These are phyloP conservation scores for Claviceps sp. DNA, from an alignment of 2,329 filamentous ascomycete genomes.

Conservation along the genomic window DNA sequence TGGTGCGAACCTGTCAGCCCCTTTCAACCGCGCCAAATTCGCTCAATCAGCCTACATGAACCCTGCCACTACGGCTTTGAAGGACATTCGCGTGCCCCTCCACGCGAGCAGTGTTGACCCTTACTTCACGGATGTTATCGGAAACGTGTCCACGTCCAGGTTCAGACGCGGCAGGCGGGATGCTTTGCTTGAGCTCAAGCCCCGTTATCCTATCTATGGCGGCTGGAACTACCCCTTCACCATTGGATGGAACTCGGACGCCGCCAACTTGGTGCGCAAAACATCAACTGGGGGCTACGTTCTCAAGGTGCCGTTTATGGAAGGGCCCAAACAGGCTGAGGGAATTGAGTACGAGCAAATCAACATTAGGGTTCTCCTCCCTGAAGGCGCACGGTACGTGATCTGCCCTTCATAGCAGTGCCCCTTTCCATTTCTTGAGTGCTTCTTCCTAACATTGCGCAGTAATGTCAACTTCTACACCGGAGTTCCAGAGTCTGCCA, in stretches of 20 bases:
- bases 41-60: slow-evolving; percentile 61
- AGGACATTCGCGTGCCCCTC: slow-evolving; percentile 69
- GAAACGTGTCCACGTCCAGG: slow-evolving; percentile 87
- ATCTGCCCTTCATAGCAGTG: no score
- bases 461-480: slow-evolving; percentile 73
- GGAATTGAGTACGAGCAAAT: slow-evolving; percentile 77
- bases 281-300: slow-evolving; percentile 58
- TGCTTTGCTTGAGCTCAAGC: slow-evolving; percentile 79
- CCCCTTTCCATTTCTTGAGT: no score
- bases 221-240: slow-evolving; percentile 98
- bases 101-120: slow-evolving; percentile 67
- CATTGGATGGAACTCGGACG: slow-evolving; percentile 86
- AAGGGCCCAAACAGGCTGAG: slow-evolving; percentile 77
- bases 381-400: slow-evolving; percentile 76
- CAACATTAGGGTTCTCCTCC: slow-evolving; percentile 69
- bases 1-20: slow-evolving; percentile 60
- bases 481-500: slow-evolving; percentile 48
- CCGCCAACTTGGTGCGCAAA: slow-evolving; percentile 61
- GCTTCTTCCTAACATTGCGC: slow-evolving; percentile 18
- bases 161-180: slow-evolving; percentile 69
- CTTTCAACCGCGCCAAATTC: slow-evolving; percentile 69
- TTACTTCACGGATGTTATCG: slow-evolving; percentile 93
- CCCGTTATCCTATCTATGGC: slow-evolving; percentile 90
- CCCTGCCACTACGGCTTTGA: slow-evolving; percentile 64
- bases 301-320: slow-evolving; percentile 81